Conservation (phyloP, 768 basidiomycete genomes). For the Xerocomus spinulosus region DNA sequence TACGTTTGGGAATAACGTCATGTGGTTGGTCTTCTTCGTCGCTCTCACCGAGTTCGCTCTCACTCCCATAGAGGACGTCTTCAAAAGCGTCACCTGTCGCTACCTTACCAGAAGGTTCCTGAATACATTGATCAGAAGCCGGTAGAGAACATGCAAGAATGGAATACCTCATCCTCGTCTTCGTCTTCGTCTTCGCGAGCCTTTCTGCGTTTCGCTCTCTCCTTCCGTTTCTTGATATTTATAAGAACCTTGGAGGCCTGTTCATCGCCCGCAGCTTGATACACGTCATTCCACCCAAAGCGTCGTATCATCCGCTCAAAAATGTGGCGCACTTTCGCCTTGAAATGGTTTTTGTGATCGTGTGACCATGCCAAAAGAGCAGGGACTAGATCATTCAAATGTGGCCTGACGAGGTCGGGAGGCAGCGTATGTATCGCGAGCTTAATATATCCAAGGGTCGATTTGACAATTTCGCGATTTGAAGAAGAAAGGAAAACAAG, state of each 20-base stretch:
- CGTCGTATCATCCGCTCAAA: conserved; percentile 93
- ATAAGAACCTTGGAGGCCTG: conserved; percentile 84
- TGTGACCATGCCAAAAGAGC: conserved; percentile 89
- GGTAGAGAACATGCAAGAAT: background rate
- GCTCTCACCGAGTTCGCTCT: conserved; percentile 79
- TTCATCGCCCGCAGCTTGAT: conserved; percentile 67
- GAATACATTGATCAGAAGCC: conserved; percentile 9
- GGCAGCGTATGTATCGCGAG: conserved; percentile 86
- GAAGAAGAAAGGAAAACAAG: conserved; percentile 88
- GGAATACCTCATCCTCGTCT: conserved; percentile 47
- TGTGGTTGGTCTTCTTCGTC: conserved; percentile 43
- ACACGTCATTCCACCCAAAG: conserved; percentile 84
- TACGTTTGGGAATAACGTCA: conserved; percentile 33
- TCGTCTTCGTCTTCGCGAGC: conserved; percentile 54
- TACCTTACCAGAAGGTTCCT: conserved; percentile 46
- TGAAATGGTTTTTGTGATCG: conserved; percentile 99
- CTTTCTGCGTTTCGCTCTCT: conserved; percentile 87
- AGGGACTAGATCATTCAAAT: conserved; percentile 75
- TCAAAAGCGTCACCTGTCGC: conserved; percentile 87
- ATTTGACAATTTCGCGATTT: conserved; percentile 98
- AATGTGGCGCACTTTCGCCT: conserved; percentile 92
- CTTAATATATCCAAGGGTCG: conserved; percentile 91
- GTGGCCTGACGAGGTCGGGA: conserved; percentile 63
- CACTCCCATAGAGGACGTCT: conserved; percentile 94
- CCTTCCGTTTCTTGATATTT: conserved; percentile 95